phyloP scores from a whole-genome alignment of 2,329 filamentous ascomycete genomes.

The Cryoendolithus antarcticus region DNA sequence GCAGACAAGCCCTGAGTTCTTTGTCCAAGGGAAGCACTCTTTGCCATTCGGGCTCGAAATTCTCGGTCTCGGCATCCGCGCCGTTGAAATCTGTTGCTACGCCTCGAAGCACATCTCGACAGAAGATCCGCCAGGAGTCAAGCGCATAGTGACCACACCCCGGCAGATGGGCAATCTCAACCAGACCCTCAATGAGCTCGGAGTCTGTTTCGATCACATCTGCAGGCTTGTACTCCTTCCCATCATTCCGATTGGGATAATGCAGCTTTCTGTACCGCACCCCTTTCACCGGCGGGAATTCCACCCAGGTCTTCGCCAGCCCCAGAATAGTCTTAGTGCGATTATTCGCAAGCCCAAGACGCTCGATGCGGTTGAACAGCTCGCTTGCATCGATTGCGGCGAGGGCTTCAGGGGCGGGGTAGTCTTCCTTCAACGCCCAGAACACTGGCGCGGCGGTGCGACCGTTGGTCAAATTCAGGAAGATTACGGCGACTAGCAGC shows the following conservation, averaged over 20 bases:
- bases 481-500: constrained; percentile 69
- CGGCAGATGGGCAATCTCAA: constrained; percentile 79
- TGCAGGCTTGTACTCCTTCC: constrained; percentile 34
- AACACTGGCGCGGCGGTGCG: constrained; percentile 64
- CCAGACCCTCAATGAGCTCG: constrained; percentile 41
- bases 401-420: constrained; percentile 54
- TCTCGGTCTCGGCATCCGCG: constrained; percentile 28
- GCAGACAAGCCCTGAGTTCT: constrained; percentile 72
- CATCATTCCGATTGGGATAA: constrained; percentile 40
- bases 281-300: constrained; percentile 46
- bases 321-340: constrained; percentile 56
- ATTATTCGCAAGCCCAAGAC: constrained; percentile 58
- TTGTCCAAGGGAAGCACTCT: constrained; percentile 72
- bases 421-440: constrained; percentile 52
- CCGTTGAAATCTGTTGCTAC: constrained; percentile 58
- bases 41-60: constrained; percentile 82
- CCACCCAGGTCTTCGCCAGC: constrained; percentile 58
- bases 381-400: constrained; percentile 44
- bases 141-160: constrained; percentile 66
- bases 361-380: constrained; percentile 51
- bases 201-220: constrained; percentile 35
- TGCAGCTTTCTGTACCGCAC: constrained; percentile 45
- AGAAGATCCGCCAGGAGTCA: constrained; percentile 91
- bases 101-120: constrained; percentile 62
- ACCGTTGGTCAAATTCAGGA: constrained; percentile 71